Conservation (phyloP, 2,329 filamentous ascomycete species). For the Drechslera avenae region DNA sequence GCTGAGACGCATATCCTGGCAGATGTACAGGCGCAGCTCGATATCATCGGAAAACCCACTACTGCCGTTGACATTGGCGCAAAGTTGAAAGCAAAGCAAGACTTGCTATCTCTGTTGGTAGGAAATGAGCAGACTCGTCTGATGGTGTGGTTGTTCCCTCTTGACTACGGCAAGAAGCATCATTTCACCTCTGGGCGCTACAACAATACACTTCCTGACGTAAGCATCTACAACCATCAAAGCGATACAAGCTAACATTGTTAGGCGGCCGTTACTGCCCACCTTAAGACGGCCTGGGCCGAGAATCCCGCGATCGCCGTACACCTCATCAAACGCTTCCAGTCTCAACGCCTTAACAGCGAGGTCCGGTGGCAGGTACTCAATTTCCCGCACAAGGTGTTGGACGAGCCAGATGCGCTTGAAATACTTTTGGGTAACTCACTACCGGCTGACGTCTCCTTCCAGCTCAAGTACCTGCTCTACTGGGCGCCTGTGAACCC, state of each 20-base stretch:
- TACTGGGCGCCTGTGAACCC: constrained; percentile 95
- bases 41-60: constrained; percentile 66
- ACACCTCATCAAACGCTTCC: constrained; percentile 79
- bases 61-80: constrained; percentile 54
- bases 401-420: constrained; percentile 80
- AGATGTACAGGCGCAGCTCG: constrained; percentile 73
- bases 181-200: constrained; percentile 54
- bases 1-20: constrained; percentile 83
- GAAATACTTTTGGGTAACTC: constrained; percentile 78
- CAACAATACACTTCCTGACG: constrained; percentile 50
- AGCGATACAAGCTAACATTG: constrained; percentile 15
- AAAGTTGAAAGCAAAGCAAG: constrained; percentile 78
- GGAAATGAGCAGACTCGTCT: constrained; percentile 84
- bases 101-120: constrained; percentile 78
- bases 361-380: constrained; percentile 82
- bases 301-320: constrained; percentile 88
- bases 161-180: constrained; percentile 67
- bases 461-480: constrained; percentile 88
- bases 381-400: constrained; percentile 80
- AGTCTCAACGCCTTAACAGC: constrained; percentile 70
- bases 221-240: constrained; percentile 17
- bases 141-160: constrained; percentile 85
- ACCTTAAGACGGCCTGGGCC: constrained; percentile 83
- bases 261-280: constrained; percentile 62
- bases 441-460: constrained; percentile 77